A percentile compares a stretch with the other conserved stretches of the same genome.
Evolutionary conservation across 371 early-diverging fungal species (phyloP).

Genomic region (Mucor plumbeus): DNA sequence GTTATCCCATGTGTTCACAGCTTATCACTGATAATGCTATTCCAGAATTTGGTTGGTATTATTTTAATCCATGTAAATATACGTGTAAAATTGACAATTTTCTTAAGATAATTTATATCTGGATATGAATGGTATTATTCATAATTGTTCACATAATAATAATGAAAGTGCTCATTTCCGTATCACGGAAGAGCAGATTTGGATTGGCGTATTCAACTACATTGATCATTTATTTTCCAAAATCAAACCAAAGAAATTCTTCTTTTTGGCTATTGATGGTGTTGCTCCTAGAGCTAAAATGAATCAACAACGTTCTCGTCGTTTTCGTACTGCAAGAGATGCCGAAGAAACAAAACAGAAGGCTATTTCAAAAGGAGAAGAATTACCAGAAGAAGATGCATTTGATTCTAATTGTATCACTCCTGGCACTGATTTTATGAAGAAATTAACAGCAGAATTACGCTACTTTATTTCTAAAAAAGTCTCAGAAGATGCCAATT

Average conservation of each 20-base stretch:
- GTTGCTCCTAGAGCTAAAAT: slow-evolving; percentile 99
- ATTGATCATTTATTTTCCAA: slow-evolving; percentile 94
- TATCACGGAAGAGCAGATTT: slow-evolving; percentile 93
- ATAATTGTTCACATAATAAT: slow-evolving; percentile 97
- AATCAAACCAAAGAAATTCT: slow-evolving; percentile 92
- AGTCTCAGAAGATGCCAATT: slow-evolving; percentile 88
- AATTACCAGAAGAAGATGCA: slow-evolving; percentile 72
- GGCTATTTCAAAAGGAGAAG: slow-evolving; percentile 71
- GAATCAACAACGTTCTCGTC: slow-evolving; percentile 98
- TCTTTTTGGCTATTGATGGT: slow-evolving; percentile 97
- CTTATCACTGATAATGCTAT: slow-evolving; percentile 85
- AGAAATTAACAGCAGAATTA: slow-evolving; percentile 81
- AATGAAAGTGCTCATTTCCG: slow-evolving; percentile 76
- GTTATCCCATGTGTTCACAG: slow-evolving; percentile 95
- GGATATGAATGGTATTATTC: slow-evolving; percentile 99
- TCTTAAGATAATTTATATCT: slow-evolving; percentile 89
- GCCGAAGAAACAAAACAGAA: slow-evolving; percentile 68
- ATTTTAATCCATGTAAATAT: not conserved
- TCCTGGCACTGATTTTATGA: slow-evolving; percentile 99
- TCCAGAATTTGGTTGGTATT: slow-evolving; percentile 90
- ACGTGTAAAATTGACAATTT: not conserved
- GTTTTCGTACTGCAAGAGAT: slow-evolving; percentile 95
- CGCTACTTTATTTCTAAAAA: slow-evolving; percentile 92
- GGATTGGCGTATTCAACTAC: slow-evolving; percentile 93
- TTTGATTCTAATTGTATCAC: slow-evolving; percentile 99